Evolutionary conservation across 148 eudicot species (phyloP).

Genomic region (Vaccinium myrtillus): DNA sequence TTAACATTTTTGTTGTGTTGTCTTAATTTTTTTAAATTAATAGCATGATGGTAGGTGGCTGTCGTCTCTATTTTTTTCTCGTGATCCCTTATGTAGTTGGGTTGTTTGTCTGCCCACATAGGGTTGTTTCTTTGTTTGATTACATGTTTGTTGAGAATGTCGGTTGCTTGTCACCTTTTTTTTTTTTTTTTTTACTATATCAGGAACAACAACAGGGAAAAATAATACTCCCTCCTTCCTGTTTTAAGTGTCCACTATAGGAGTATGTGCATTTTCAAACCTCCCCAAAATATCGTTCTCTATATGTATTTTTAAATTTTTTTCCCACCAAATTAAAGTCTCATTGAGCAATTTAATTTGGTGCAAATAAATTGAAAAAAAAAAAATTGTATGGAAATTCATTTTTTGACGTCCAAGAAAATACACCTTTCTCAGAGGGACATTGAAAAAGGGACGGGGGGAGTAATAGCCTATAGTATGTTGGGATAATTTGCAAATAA

Average conservation of each 20-base stretch:
- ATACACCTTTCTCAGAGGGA: too few species aligned
- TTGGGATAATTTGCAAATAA: constrained; percentile 1
- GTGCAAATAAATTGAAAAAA: too few species aligned
- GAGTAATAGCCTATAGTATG: background rate
- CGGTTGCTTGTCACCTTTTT: background rate
- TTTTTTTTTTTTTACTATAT: background rate
- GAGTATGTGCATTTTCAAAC: too few species aligned
- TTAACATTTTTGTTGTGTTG: background rate
- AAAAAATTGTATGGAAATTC: too few species aligned
- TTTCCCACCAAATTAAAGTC: too few species aligned
- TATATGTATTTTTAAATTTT: too few species aligned
- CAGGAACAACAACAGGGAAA: background rate
- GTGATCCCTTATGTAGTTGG: background rate
- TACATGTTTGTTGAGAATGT: background rate
- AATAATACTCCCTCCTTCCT: background rate
- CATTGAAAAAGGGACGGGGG: too few species aligned
- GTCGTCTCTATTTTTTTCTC: background rate
- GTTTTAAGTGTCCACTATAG: too few species aligned
- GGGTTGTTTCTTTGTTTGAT: background rate
- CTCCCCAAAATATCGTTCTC: too few species aligned
- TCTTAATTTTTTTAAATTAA: background rate
- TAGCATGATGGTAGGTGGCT: background rate
- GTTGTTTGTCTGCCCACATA: background rate
- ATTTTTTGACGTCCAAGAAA: too few species aligned
- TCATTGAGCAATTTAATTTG: too few species aligned